Percentiles rank a stretch among this genome's conserved stretches.
Evolutionary conservation across 306 rosid genomes (phyloP).

Genomic region (Dalbergia cultrata): DNA sequence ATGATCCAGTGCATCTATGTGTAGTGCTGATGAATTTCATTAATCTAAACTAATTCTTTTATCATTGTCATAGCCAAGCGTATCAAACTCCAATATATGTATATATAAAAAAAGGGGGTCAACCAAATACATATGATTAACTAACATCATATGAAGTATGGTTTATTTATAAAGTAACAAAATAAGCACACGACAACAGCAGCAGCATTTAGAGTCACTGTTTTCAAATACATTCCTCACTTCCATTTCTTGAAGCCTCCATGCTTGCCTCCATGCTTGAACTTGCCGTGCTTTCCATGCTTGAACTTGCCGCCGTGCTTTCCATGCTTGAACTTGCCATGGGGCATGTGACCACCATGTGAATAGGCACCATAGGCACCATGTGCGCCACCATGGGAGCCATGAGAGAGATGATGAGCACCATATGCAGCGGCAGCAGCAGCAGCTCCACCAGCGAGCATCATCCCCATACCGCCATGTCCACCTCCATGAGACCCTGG

Average conservation of each 20-base stretch:
- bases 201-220: conserved; percentile 15
- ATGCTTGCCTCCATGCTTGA: conserved; percentile 51
- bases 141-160: conserved; percentile 32
- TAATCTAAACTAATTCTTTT: not conserved
- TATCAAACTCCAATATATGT: not conserved
- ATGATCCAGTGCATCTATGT: not conserved
- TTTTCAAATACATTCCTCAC: conserved; percentile 35
- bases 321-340: conserved; percentile 44
- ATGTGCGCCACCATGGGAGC: conserved; percentile 18
- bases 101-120: not conserved
- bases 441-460: conserved; percentile 90
- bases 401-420: conserved; percentile 43
- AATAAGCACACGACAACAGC: conserved; percentile 13
- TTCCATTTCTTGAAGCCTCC: conserved; percentile 65
- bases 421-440: conserved; percentile 89
- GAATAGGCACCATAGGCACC: not conserved
- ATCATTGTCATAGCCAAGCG: not conserved
- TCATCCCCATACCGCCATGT: conserved; percentile 58
- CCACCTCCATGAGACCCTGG: conserved; percentile 59
- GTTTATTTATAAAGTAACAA: conserved; percentile 55
- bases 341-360: conserved; percentile 39
- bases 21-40: conserved; percentile 12
- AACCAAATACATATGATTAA: conserved; percentile 22
- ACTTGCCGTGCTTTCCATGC: not conserved
- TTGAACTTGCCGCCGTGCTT: conserved; percentile 41